Evolutionary conservation across 192 early-diverging fungal species (phyloP).

Genomic region (Podila verticillata): DNA sequence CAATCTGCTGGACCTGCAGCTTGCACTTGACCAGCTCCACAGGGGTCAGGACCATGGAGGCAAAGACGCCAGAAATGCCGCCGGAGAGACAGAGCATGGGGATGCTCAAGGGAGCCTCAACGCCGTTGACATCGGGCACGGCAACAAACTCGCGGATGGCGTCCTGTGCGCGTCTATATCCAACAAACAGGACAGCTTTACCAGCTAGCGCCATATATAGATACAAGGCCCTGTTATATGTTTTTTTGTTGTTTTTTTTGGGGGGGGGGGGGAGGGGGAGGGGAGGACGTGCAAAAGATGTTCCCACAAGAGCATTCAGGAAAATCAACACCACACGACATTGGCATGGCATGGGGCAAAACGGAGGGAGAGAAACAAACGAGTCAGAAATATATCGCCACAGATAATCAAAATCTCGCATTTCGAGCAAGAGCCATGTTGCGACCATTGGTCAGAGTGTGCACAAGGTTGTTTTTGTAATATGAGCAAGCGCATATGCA

Average conservation of each 20-base stretch:
- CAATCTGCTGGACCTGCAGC: slow-evolving; percentile 86
- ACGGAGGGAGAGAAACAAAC: not conserved
- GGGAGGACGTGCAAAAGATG: not conserved
- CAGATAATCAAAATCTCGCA: not conserved
- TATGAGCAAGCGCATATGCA: not conserved
- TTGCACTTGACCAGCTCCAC: slow-evolving; percentile 97
- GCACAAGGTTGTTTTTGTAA: not conserved
- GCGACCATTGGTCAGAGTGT: not conserved
- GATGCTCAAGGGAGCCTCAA: slow-evolving; percentile 63
- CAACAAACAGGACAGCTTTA: slow-evolving; percentile 92
- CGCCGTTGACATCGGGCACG: slow-evolving; percentile 18
- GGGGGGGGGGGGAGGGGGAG: not conserved
- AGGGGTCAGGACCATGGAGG: slow-evolving; percentile 91
- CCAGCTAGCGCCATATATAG: slow-evolving; percentile 92
- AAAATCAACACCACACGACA: not conserved
- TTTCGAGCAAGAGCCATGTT: not conserved
- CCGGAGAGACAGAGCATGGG: slow-evolving; percentile 83
- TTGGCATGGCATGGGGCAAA: not conserved
- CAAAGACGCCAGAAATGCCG: slow-evolving; percentile 83
- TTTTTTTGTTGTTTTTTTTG: no score
- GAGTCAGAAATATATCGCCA: not conserved
- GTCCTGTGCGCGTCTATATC: slow-evolving; percentile 86
- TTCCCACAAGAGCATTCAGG: not conserved
- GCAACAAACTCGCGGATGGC: slow-evolving; percentile 66
- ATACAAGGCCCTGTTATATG: slow-evolving; percentile 87